These are phyloP conservation scores for Saccharata proteae DNA, from an alignment of 2,329 filamentous ascomycete species.

Conservation along the genomic window DNA sequence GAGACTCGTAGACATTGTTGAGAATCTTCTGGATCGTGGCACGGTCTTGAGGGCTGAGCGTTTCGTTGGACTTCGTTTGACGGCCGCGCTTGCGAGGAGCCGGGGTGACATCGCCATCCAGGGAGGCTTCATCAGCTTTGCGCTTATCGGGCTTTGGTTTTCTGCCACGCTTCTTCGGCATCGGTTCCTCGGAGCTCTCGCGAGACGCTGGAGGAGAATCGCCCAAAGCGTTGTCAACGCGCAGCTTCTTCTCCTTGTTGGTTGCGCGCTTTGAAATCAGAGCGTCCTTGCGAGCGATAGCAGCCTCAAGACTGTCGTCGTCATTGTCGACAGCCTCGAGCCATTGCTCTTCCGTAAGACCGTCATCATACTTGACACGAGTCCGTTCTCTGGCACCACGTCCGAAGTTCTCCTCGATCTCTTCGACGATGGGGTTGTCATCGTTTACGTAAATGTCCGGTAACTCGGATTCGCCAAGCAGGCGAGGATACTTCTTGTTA, in stretches of 20 bases:
- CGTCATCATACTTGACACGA: conserved; percentile 90
- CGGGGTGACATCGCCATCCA: conserved; percentile 47
- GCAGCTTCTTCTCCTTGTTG: conserved; percentile 57
- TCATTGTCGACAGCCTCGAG: conserved; percentile 95
- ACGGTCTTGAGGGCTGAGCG: conserved; percentile 57
- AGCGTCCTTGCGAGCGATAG: conserved; percentile 79
- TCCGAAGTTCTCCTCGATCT: conserved; percentile 61
- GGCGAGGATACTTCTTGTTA: conserved; percentile 56
- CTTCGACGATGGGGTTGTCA: conserved; percentile 67
- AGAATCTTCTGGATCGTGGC: conserved; percentile 69
- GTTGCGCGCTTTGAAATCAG: conserved; percentile 66
- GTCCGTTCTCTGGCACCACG: conserved; percentile 92
- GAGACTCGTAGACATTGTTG: conserved; percentile 60
- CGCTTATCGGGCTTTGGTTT: conserved; percentile 75
- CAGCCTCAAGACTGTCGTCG: conserved; percentile 86
- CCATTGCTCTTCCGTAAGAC: conserved; percentile 97
- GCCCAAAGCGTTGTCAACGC: conserved; percentile 36
- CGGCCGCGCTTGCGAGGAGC: conserved; percentile 59
- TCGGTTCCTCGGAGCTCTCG: conserved; percentile 70
- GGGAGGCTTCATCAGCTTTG: conserved; percentile 60
- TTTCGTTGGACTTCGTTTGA: conserved; percentile 54
- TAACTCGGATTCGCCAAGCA: conserved; percentile 78
- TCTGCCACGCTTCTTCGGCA: conserved; percentile 67
- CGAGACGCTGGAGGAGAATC: conserved; percentile 69
- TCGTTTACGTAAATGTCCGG: conserved; percentile 91